Percentiles rank a stretch among this genome's conserved stretches.
Evolutionary conservation across 768 basidiomycete species (phyloP).

Genomic region (Psilocybe cyanescens): DNA sequence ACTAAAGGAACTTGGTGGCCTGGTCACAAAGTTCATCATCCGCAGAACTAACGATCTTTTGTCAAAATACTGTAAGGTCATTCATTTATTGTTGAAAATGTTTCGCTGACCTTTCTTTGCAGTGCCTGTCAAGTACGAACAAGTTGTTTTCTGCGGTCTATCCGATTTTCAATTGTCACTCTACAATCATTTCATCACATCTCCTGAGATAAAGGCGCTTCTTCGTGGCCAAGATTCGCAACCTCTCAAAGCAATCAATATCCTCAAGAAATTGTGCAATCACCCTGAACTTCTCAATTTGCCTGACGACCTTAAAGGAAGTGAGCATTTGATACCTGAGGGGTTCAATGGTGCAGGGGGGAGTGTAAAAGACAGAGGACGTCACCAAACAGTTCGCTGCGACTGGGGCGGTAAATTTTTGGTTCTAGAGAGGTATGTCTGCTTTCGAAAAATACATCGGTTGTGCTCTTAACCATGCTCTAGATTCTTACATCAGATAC

Average conservation of each 20-base stretch:
- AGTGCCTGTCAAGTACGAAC: conserved; percentile 99
- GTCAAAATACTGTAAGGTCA: conserved; percentile 86
- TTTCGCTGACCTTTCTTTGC: conserved; percentile 10
- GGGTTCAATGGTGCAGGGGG: conserved; percentile 70
- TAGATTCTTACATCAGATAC: conserved; percentile 86
- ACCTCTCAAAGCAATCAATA: conserved; percentile 94
- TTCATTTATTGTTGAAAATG: neutral
- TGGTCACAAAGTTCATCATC: conserved; percentile 94
- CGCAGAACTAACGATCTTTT: conserved; percentile 91
- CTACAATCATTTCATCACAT: conserved; percentile 90
- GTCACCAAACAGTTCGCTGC: conserved; percentile 62
- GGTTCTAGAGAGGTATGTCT: conserved; percentile 82
- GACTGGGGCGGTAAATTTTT: conserved; percentile 93
- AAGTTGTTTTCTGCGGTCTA: conserved; percentile 91
- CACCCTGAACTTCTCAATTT: conserved; percentile 90
- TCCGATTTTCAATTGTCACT: conserved; percentile 84
- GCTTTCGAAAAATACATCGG: neutral
- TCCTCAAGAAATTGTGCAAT: conserved; percentile 94
- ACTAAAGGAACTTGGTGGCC: conserved; percentile 84
- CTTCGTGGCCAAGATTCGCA: conserved; percentile 88
- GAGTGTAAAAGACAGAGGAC: conserved; percentile 42
- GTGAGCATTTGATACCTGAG: conserved; percentile 79
- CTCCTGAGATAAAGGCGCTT: conserved; percentile 89
- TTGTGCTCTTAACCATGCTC: neutral
- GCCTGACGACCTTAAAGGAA: conserved; percentile 83